Evolutionary conservation across 345 rosid genomes (phyloP), one percentile per base, ranked within the genome.

Genomic region (Rhizophora mangle): DNA sequence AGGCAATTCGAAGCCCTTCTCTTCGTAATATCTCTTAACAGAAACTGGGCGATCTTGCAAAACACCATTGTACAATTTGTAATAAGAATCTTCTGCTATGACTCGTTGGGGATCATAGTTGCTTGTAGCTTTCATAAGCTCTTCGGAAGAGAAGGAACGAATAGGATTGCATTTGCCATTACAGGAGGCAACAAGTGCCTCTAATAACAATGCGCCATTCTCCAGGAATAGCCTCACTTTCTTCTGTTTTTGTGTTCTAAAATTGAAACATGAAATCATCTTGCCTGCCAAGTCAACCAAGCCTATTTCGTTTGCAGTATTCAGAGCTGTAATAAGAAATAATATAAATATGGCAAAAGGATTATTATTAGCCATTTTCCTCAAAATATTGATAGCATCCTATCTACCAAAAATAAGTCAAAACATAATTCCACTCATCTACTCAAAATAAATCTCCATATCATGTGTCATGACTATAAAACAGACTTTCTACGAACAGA

Each of bases 81-180:
- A 54, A 39, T 2, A 0, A 1, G 0, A 1, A 20, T 6, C 19
- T 0, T 0, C 0, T 2, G 2, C 1, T 26, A 47, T 22, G n/a
- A 67, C 0, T 20, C 15, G 36, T 11, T 6, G 34, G 32, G 0
- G 6, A 18, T 24, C 8, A 4, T 13, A 31, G 52, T 65, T 1
- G 30, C 73, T n/a, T 18, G 74, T 78, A 43, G 71, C 77, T 53
- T 3, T n/a, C 47, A 37, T 6, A 20, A 77, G 43, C 29, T 78
- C 72, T 29, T 64, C 3, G 6, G 20, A 55, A 10, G 65, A 73
- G 55, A 64, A 78, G 30, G 8, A 27, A 6, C 57, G 56, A 37
- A 78, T 73, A 1, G 74, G 78, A 13, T 73, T 72, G 10, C 47
- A 21, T 61, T 19, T 60, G n/a, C 74, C 71, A 65, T 72, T 13